Conservation (phyloP, 495 filamentous ascomycete genomes). For the Talaromyces stipitatus region DNA sequence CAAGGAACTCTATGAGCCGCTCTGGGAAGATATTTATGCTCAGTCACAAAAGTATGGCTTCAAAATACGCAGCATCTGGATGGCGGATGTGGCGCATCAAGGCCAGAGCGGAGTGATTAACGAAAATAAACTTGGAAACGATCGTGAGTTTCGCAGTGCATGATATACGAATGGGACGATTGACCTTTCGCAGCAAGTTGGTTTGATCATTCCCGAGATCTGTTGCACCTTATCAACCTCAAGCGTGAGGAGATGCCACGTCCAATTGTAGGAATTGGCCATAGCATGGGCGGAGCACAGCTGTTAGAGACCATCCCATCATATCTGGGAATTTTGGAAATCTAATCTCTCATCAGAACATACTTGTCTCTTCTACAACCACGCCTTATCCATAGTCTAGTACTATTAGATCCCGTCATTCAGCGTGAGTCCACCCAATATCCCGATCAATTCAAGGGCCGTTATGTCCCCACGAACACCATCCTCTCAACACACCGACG, state of each 20-base stretch:
- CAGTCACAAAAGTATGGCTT: constrained; percentile 48
- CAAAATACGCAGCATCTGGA: constrained; percentile 75
- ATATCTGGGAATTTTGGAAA: neutral
- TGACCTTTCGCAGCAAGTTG: constrained; percentile 52
- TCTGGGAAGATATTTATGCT: constrained; percentile 69
- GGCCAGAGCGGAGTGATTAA: constrained; percentile 71
- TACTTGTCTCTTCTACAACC: constrained; percentile 69
- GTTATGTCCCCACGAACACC: constrained; percentile 23
- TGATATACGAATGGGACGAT: neutral
- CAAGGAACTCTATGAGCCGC: constrained; percentile 80
- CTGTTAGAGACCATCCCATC: constrained; percentile 29
- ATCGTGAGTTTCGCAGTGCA: constrained; percentile 46
- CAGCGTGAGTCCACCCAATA: constrained; percentile 40
- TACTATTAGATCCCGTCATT: constrained; percentile 78
- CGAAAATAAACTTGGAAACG: constrained; percentile 65
- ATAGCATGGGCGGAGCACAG: constrained; percentile 77
- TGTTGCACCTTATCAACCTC: constrained; percentile 78
- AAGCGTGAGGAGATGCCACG: constrained; percentile 79
- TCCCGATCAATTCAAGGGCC: neutral
- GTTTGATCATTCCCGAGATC: constrained; percentile 81
- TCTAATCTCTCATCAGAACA: constrained; percentile 17
- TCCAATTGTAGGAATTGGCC: constrained; percentile 83
- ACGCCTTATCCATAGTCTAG: constrained; percentile 65
- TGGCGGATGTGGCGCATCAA: constrained; percentile 72
- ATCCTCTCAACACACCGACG: constrained; percentile 54